Evolutionary conservation across 768 basidiomycete genomes (phyloP), one percentile per base, ranked within the genome.

Genomic region (Lactifluus subvellereus): DNA sequence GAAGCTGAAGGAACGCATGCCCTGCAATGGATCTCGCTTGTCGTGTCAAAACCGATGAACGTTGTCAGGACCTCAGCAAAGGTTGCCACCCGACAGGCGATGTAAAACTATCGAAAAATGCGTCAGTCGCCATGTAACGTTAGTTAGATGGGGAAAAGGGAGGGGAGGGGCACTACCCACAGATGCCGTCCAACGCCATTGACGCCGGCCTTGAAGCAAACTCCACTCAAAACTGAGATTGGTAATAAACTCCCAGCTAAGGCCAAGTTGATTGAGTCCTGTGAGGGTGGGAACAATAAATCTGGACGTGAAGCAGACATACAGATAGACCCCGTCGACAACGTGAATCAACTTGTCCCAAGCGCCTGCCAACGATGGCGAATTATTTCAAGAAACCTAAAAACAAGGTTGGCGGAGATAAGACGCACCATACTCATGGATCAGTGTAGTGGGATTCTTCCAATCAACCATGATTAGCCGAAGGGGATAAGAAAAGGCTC

Each of bases 201-300:
- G 65, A 33, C 64, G 66, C 43, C 56, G 59, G 2, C 64, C 32
- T 0, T 22, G 38, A n/a, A 61, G 4, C 8, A 67, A 37, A 38
- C 59, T 43, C 56, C 59, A 61, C 55, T 67, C 66, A 18, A 66
- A 67, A 32, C 49, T 50, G 4, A 66, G 45, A n/a, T 57, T 57
- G 30, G 51, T 50, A 16, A 67, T 60, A 35, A 66, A 67, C 20
- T 67, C 66, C 66, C 66, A 67, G 14, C 66, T 67, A 6, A 43
- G 0, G 4, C 40, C 13, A 3, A 22, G 10, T 37, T 38, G 11
- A 16, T 33, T 38, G 9, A 50, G 52, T 20, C 14, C 50, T 18
- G 48, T 4, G 20, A 7, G 45, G 4, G 20, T 4, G 4, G 11
- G 18, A 9, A 11, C 18, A 2, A 16, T 6, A 18, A n/a, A 14